Evolutionary conservation across 768 basidiomycete species (phyloP), one percentile per base, ranked within the genome.

Genomic region (Multifurca ochricompacta): DNA sequence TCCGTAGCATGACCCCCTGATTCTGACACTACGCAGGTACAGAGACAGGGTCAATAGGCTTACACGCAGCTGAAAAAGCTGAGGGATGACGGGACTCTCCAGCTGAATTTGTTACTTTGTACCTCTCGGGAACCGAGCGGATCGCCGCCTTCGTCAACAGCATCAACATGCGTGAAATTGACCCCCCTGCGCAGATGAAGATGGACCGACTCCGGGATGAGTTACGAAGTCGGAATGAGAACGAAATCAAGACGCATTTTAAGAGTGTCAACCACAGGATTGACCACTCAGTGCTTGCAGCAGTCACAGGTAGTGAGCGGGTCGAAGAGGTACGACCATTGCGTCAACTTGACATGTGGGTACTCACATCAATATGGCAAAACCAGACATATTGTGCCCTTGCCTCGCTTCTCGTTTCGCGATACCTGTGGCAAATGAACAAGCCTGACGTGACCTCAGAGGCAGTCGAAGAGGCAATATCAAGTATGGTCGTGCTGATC

Each of bases 171-270:
- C 52, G 32, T 19, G 32, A 41, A 6, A 53, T 58, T 21, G 53
- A 54, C 36, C 45, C 30, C 18, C 21, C 51, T 1, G 25, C 27
- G 18, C 39, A 41, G n/a, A 36, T 48, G 46, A 58, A 58, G 19
- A 58, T 58, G 56, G 46, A 43, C 13, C 30, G 42, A 21, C 36
- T 58, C n/a, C 56, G 56, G 3, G 53, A 48, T 3, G 56, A 58
- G 34, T 50, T 54, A 27, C 39, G 52, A 27, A 3, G 21, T 23
- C 18, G 23, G 34, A 40, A 23, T 10, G 56, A 58, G 30, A 30
- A 19, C 27, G 35, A 54, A 21, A 42, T 58, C 19, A 58, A 58
- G 32, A 40, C 16, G 3, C 56, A 41, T 5, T 41, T 58, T 11
- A 54, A 34, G 40, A 55, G 32, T 31, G 52, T 58, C 40, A 58